Percentiles rank a stretch among this genome's conserved stretches.
These are phyloP conservation scores for Extremus antarcticus DNA, from an alignment of 495 filamentous ascomycete genomes.

Conservation along the genomic window DNA sequence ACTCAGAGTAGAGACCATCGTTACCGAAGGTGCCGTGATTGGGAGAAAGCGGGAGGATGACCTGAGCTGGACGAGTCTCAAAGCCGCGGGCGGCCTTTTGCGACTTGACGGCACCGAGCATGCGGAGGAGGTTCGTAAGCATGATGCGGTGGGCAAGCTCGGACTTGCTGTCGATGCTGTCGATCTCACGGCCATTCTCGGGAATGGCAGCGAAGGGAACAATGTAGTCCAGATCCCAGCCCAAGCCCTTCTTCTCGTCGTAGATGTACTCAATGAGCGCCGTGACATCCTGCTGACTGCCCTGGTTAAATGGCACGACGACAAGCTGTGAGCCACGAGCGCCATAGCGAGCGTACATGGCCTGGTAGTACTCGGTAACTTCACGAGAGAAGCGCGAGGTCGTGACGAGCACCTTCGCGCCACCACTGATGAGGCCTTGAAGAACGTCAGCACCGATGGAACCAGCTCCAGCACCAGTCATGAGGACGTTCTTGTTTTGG, in stretches of 20 bases:
- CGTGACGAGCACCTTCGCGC: conserved; percentile 90
- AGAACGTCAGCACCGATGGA: conserved; percentile 98
- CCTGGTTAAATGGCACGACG: conserved; percentile 98
- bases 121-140: conserved; percentile 89
- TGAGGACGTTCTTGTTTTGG: conserved; percentile 88
- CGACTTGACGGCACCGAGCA: conserved; percentile 80
- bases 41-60: conserved; percentile 89
- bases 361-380: conserved; percentile 98
- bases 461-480: conserved; percentile 96
- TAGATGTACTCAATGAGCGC: conserved; percentile 92
- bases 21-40: conserved; percentile 98
- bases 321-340: conserved; percentile 91
- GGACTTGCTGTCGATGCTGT: conserved; percentile 93
- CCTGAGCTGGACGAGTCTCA: conserved; percentile 90
- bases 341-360: conserved; percentile 92
- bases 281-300: conserved; percentile 93
- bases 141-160: conserved; percentile 98
- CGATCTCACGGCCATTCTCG: conserved; percentile 95
- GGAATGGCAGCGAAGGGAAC: conserved; percentile 96
- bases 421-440: conserved; percentile 90
- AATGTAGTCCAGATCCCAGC: conserved; percentile 95
- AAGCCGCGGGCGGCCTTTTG: conserved; percentile 80
- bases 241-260: conserved; percentile 88
- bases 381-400: conserved; percentile 93
- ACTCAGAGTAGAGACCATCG: conserved; percentile 96